Evolutionary conservation across 345 rosid genomes (phyloP).

Genomic region (Citrus trifoliata): DNA sequence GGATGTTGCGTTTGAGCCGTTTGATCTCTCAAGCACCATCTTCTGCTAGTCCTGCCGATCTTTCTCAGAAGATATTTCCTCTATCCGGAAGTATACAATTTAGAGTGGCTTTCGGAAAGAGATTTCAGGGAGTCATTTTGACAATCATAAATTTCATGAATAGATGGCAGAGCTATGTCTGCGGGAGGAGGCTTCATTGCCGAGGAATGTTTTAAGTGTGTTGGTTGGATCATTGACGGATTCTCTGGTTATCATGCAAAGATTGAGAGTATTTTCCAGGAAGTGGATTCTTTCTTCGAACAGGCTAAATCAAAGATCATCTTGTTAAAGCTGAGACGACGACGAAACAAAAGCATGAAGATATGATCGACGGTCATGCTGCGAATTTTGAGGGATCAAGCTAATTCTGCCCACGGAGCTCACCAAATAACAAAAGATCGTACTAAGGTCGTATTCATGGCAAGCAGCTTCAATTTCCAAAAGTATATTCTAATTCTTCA

Average conservation of each 20-base stretch:
- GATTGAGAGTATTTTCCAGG: slow-evolving; percentile 19
- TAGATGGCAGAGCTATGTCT: slow-evolving; percentile 5
- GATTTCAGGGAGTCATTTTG: slow-evolving; percentile 18
- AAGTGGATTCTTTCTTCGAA: slow-evolving; percentile 24
- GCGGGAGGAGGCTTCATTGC: slow-evolving; percentile 13
- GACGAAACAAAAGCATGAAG: slow-evolving; percentile 12
- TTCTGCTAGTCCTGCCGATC: slow-evolving; percentile 13
- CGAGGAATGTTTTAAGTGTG: slow-evolving; percentile 16
- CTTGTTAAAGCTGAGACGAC: slow-evolving; percentile 23
- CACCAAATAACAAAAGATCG: slow-evolving; percentile 1
- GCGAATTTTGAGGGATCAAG: not conserved
- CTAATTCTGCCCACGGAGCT: not conserved
- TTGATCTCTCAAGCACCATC: slow-evolving; percentile 27
- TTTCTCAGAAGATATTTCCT: slow-evolving; percentile 26
- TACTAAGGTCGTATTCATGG: slow-evolving; percentile 29
- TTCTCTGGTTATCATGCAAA: slow-evolving; percentile 22
- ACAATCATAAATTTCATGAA: slow-evolving; percentile 5
- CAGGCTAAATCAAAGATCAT: slow-evolving; percentile 34
- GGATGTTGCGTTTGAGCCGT: slow-evolving; percentile 27
- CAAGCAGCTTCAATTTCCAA: not conserved
- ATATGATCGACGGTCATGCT: slow-evolving; percentile 23
- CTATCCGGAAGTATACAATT: slow-evolving; percentile 22
- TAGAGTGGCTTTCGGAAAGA: slow-evolving; percentile 32
- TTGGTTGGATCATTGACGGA: slow-evolving; percentile 26
- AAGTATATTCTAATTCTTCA: no score